Evolutionary conservation across 1,139 yeast species (phyloP).

Genomic region (Pneumocystis sp.): DNA sequence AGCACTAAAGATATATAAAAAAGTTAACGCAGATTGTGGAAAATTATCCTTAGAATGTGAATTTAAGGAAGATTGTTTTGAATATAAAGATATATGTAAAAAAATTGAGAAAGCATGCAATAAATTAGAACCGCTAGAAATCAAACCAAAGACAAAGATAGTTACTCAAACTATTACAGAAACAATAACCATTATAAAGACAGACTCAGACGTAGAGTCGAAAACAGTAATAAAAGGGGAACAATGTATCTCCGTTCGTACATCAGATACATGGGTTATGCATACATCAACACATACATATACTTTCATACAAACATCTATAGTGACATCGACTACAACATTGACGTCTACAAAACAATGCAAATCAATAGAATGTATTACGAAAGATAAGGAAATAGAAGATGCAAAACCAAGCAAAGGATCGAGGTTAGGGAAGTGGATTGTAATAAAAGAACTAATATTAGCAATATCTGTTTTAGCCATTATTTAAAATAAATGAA

Average conservation of each 20-base stretch:
- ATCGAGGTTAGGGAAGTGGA: too few species aligned
- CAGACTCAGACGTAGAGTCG: background rate
- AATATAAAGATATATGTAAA: background rate
- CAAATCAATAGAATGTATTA: too few species aligned
- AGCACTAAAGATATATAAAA: background rate
- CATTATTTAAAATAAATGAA: too few species aligned
- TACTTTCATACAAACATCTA: too few species aligned
- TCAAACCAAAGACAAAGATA: background rate
- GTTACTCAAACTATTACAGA: background rate
- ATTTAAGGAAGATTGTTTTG: background rate
- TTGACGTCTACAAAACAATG: too few species aligned
- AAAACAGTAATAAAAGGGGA: background rate
- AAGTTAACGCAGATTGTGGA: background rate
- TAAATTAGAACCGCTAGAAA: background rate
- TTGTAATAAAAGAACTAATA: too few species aligned
- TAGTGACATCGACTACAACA: too few species aligned
- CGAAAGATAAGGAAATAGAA: too few species aligned
- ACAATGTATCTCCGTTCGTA: background rate
- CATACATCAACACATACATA: background rate
- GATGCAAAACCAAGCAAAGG: too few species aligned
- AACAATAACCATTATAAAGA: background rate
- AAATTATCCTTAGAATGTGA: background rate
- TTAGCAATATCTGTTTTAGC: too few species aligned
- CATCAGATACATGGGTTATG: background rate
- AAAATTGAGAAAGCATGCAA: background rate